Percentiles rank a stretch among this genome's conserved stretches.
These are phyloP conservation scores for Colletotrichum limetticola DNA, from an alignment of 2,329 filamentous ascomycete genomes.

Conservation along the genomic window DNA sequence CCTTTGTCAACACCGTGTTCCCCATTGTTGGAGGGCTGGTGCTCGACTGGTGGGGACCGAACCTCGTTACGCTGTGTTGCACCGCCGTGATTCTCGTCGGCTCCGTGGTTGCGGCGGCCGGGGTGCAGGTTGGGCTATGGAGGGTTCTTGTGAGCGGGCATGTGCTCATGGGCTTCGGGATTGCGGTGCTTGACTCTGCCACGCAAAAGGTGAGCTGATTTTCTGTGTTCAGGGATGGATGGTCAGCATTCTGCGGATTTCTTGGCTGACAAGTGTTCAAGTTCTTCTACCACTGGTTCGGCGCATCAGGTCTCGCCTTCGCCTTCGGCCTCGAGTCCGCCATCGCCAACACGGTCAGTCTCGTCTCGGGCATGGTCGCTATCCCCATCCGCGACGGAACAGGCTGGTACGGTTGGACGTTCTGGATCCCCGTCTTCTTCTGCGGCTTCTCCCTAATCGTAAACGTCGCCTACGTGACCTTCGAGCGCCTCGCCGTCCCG, in stretches of 20 bases:
- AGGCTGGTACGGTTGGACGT: conserved; percentile 40
- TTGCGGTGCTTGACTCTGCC: conserved; percentile 38
- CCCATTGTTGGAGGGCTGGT: conserved; percentile 39
- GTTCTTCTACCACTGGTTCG: conserved; percentile 42
- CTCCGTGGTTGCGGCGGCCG: conserved; percentile 37
- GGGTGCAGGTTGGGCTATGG: conserved; percentile 36
- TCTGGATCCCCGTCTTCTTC: conserved; percentile 39
- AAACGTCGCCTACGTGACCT: conserved; percentile 39
- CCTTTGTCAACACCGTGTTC: conserved; percentile 41
- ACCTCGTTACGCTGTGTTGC: conserved; percentile 38
- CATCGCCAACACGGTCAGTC: conserved; percentile 37
- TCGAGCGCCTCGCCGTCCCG: conserved; percentile 36
- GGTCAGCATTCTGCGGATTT: no score
- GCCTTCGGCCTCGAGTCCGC: conserved; percentile 40
- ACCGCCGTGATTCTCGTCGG: conserved; percentile 37
- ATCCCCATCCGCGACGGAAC: conserved; percentile 38
- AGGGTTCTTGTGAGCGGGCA: conserved; percentile 37
- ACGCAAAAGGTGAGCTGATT: conserved; percentile 34
- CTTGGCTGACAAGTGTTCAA: not conserved
- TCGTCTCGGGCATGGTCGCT: conserved; percentile 39
- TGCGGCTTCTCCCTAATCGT: conserved; percentile 35
- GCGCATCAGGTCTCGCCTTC: conserved; percentile 37
- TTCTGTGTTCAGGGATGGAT: not conserved
- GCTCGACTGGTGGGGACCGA: conserved; percentile 41
- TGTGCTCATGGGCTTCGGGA: conserved; percentile 40